Percentiles rank a stretch among this genome's conserved stretches.
Conservation (phyloP, 2,329 filamentous ascomycete genomes). For the Ophiognomonia clavigignenti-juglandacearum region DNA sequence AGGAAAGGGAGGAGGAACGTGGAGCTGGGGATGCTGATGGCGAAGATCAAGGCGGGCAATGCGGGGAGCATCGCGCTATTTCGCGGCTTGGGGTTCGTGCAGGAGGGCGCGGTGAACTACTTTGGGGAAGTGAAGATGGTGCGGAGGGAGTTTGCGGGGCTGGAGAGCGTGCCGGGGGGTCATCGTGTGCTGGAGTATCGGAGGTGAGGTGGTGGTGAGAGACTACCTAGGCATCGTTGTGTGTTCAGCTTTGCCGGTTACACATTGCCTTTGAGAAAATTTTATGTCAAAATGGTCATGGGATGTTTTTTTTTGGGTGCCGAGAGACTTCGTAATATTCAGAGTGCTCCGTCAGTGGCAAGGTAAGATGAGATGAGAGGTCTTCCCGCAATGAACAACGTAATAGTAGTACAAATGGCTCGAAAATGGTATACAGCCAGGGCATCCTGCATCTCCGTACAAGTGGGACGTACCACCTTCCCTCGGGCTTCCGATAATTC, state of each 20-base stretch:
- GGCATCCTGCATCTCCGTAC: too few species aligned
- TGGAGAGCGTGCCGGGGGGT: conserved; percentile 14
- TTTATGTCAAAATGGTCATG: neutral
- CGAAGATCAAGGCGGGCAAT: conserved; percentile 52
- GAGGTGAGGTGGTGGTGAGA: neutral
- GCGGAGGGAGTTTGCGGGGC: conserved; percentile 25
- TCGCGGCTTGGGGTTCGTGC: conserved; percentile 44
- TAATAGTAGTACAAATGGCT: too few species aligned
- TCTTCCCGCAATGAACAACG: too few species aligned
- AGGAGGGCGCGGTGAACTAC: conserved; percentile 50
- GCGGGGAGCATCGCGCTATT: conserved; percentile 47
- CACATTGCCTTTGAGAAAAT: neutral
- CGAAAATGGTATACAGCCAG: too few species aligned
- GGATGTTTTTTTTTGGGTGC: too few species aligned
- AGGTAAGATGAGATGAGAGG: too few species aligned
- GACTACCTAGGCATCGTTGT: neutral
- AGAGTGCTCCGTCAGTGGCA: too few species aligned
- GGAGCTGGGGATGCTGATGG: conserved; percentile 26
- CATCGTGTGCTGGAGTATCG: conserved; percentile 22
- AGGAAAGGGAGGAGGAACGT: too few species aligned
- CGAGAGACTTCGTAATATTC: too few species aligned
- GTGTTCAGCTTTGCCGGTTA: neutral
- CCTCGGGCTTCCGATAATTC: too few species aligned
- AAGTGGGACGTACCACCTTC: too few species aligned
- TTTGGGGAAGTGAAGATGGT: conserved; percentile 56